phyloP scores from a whole-genome alignment of 2,329 filamentous ascomycete species.

The Gnomoniopsis smithogilvyi region DNA sequence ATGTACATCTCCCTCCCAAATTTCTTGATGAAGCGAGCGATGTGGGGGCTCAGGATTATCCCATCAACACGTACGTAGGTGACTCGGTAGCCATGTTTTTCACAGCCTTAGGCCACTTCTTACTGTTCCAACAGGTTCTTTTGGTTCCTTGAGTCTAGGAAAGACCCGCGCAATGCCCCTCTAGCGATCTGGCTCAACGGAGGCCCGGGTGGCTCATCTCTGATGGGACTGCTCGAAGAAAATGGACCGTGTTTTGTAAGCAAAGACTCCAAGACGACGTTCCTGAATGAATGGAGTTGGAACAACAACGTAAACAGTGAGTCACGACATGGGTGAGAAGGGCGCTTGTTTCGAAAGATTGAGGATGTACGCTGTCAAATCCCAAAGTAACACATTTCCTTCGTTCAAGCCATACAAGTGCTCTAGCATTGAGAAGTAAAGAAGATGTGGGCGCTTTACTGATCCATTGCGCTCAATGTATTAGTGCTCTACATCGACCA shows the following conservation, averaged over 20 bases:
- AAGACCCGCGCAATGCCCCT: constrained; percentile 23
- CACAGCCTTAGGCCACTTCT: background rate
- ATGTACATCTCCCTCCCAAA: constrained; percentile 8
- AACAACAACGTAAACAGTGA: constrained; percentile 44
- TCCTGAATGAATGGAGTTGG: constrained; percentile 57
- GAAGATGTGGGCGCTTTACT: no score
- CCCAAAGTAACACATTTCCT: background rate
- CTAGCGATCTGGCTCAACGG: constrained; percentile 59
- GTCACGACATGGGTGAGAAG: background rate
- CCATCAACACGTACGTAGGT: constrained; percentile 18
- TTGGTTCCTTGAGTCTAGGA: constrained; percentile 13
- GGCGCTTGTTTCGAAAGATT: background rate
- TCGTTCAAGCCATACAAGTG: no score
- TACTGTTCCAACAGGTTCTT: constrained; percentile 3
- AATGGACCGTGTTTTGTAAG: constrained; percentile 52
- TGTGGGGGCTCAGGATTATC: constrained; percentile 8
- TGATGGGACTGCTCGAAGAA: constrained; percentile 50
- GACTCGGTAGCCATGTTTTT: background rate
- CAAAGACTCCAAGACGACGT: constrained; percentile 44
- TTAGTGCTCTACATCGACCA: constrained; percentile 60
- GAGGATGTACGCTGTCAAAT: no score
- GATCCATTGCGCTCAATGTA: no score
- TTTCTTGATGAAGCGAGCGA: constrained; percentile 6
- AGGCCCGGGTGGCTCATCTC: constrained; percentile 54
- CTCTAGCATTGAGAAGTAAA: no score